These are phyloP conservation scores for Areca catechu DNA, from an alignment of 176 grass and related monocot species.

Conservation along the genomic window DNA sequence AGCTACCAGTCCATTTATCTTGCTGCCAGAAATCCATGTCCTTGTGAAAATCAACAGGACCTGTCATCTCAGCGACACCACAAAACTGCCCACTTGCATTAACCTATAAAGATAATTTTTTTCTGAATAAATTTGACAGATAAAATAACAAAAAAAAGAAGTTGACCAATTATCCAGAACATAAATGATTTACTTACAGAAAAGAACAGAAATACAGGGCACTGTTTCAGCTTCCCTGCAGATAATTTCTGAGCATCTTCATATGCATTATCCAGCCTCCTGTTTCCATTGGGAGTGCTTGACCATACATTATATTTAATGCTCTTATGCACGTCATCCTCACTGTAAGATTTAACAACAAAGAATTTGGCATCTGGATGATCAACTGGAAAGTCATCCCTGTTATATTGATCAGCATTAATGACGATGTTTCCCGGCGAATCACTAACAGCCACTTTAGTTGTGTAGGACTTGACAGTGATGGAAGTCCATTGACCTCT, in stretches of 20 bases:
- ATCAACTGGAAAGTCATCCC: constrained; percentile 44
- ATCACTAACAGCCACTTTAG: constrained; percentile 28
- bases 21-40: constrained; percentile 93
- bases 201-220: constrained; percentile 86
- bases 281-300: constrained; percentile 63
- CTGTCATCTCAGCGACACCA: constrained; percentile 90
- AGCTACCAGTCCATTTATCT: constrained; percentile 90
- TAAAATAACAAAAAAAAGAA: no score
- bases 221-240: constrained; percentile 37
- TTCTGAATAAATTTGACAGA: no score
- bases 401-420: constrained; percentile 48
- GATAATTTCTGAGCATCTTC: constrained; percentile 40
- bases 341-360: constrained; percentile 78
- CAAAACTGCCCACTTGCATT: constrained; percentile 90
- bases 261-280: constrained; percentile 52
- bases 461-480: constrained; percentile 32
- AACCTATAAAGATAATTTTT: constrained; percentile 15
- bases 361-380: constrained; percentile 83
- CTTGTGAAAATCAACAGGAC: constrained; percentile 77
- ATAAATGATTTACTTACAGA: constrained; percentile 49
- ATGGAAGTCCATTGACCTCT: constrained; percentile 19
- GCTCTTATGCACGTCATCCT: constrained; percentile 82
- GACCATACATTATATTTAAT: constrained; percentile 79
- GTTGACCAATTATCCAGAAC: neutral
- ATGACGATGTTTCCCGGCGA: constrained; percentile 52